phyloP scores from a whole-genome alignment of 2,329 filamentous ascomycete genomes.

The Diaporthe ampelina region DNA sequence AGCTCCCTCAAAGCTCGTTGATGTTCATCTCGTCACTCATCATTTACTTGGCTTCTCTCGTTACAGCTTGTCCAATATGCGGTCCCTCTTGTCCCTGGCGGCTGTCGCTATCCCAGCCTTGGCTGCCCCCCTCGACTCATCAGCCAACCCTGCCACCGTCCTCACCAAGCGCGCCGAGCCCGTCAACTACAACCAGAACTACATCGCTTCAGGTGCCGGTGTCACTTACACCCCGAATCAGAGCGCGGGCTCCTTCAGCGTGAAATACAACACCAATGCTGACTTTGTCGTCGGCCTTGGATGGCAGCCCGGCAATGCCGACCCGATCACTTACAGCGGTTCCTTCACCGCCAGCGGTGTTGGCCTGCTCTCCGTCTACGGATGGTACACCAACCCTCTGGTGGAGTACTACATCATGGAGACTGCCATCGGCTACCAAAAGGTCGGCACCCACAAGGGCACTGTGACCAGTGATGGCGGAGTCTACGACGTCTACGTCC shows the following conservation, averaged over 20 bases:
- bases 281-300: conserved; percentile 72
- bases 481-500: conserved; percentile 54
- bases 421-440: conserved; percentile 6
- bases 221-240: conserved; percentile 50
- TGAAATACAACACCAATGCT: conserved; percentile 58
- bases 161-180: conserved; percentile 10
- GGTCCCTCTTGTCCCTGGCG: not conserved
- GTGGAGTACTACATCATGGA: conserved; percentile 48
- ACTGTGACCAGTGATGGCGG: conserved; percentile 51
- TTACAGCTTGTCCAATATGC: conserved; percentile 8
- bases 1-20: not conserved
- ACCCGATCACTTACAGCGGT: conserved; percentile 46
- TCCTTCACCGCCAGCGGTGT: conserved; percentile 49
- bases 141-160: conserved; percentile 6
- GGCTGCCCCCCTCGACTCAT: conserved; percentile 14
- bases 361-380: conserved; percentile 51
- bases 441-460: conserved; percentile 42
- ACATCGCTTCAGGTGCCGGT: conserved; percentile 53
- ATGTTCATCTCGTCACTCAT: not conserved
- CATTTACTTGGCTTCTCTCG: conserved; percentile 1
- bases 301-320: conserved; percentile 63
- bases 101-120: not conserved
- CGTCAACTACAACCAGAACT: conserved; percentile 56
- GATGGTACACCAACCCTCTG: conserved; percentile 55
- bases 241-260: conserved; percentile 59